Percentiles rank a stretch among this genome's conserved stretches.
phyloP scores from a whole-genome alignment of 495 filamentous ascomycete genomes.

The Bathelium albidoporum region DNA sequence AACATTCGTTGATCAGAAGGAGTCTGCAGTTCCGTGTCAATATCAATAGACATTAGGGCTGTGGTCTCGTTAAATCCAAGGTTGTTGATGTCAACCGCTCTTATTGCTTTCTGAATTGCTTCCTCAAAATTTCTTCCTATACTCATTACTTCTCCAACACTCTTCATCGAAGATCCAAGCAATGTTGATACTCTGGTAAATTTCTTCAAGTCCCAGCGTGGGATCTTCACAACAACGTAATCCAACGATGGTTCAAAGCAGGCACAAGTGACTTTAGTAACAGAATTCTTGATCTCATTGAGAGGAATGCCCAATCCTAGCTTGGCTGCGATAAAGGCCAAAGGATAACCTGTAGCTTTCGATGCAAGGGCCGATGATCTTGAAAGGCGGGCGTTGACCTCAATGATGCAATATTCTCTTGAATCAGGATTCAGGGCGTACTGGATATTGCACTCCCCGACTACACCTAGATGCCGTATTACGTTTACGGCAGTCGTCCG shows the following conservation, averaged over 20 bases:
- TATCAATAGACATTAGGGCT: conserved; percentile 93
- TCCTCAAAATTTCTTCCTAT: conserved; percentile 96
- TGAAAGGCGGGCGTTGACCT: conserved; percentile 95
- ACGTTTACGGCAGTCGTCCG: conserved; percentile 94
- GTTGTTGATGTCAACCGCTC: conserved; percentile 89
- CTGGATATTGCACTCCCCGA: conserved; percentile 97
- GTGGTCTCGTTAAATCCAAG: conserved; percentile 87
- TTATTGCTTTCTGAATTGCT: conserved; percentile 96
- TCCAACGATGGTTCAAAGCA: conserved; percentile 99
- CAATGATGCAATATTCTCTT: conserved; percentile 92
- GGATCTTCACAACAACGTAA: conserved; percentile 98
- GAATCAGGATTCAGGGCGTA: conserved; percentile 93
- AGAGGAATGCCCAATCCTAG: conserved; percentile 87
- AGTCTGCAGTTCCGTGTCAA: conserved; percentile 90
- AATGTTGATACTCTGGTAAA: conserved; percentile 92
- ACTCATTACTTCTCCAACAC: conserved; percentile 97
- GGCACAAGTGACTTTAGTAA: conserved; percentile 91
- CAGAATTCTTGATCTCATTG: conserved; percentile 92
- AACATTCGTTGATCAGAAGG: conserved; percentile 96
- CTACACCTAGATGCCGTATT: conserved; percentile 86
- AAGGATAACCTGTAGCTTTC: conserved; percentile 93
- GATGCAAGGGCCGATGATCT: conserved; percentile 93
- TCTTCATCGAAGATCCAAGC: conserved; percentile 98
- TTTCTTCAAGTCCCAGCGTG: conserved; percentile 97
- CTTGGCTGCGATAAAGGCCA: conserved; percentile 95